phyloP scores from a whole-genome alignment of 2,329 filamentous ascomycete genomes.

The Penicillium glabrum region DNA sequence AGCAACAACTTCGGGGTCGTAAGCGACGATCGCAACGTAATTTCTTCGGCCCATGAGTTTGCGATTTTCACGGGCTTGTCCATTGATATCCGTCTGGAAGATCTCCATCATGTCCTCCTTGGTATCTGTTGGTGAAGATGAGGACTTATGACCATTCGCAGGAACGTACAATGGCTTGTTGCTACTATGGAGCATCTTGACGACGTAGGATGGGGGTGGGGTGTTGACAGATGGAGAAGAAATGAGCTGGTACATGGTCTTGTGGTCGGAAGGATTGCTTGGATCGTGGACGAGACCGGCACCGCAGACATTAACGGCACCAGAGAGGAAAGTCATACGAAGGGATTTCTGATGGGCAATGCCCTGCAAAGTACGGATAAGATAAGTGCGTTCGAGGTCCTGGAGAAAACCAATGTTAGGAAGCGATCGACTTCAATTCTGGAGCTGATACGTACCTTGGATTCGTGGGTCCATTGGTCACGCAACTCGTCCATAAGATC shows the following conservation, averaged over 20 bases:
- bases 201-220: conserved; percentile 78
- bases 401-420: conserved; percentile 27
- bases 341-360: conserved; percentile 94
- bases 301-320: conserved; percentile 83
- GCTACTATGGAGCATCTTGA: conserved; percentile 87
- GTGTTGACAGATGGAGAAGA: conserved; percentile 88
- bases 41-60: conserved; percentile 92
- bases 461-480: conserved; percentile 98
- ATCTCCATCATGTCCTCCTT: conserved; percentile 99
- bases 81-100: conserved; percentile 89
- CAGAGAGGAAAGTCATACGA: conserved; percentile 94
- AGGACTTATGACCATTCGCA: conserved; percentile 73
- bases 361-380: conserved; percentile 92
- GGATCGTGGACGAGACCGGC: conserved; percentile 95
- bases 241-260: conserved; percentile 99
- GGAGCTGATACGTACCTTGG: conserved; percentile 60
- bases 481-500: conserved; percentile 91
- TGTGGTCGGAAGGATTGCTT: conserved; percentile 85
- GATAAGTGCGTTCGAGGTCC: conserved; percentile 92
- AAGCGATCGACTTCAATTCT: neutral
- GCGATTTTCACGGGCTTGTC: conserved; percentile 77
- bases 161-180: conserved; percentile 91
- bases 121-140: conserved; percentile 74
- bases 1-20: conserved; percentile 77
- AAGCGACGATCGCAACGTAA: conserved; percentile 90